phyloP scores from a whole-genome alignment of 345 rosid genomes.

The Populus nigra region DNA sequence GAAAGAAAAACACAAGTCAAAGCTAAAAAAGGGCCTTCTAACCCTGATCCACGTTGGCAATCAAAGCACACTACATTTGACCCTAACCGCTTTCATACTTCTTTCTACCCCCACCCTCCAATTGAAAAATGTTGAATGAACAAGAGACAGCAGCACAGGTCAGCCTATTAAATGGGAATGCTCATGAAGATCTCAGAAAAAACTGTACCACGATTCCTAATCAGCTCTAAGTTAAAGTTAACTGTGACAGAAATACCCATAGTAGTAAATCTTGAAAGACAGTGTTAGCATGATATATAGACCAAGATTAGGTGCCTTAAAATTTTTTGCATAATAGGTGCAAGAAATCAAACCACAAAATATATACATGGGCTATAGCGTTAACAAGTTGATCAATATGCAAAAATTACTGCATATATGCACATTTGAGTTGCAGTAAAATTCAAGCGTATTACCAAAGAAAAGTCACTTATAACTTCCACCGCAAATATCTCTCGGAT shows the following conservation, averaged over 20 bases:
- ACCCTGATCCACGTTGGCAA: no score
- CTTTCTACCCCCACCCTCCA: no score
- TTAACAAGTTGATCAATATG: neutral
- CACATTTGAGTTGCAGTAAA: neutral
- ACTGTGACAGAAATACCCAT: neutral
- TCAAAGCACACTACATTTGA: no score
- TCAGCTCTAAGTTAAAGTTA: neutral
- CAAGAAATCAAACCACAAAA: neutral
- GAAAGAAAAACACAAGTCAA: no score
- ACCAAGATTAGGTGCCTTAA: neutral
- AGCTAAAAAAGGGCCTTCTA: no score
- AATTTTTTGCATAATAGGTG: neutral
- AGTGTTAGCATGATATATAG: neutral
- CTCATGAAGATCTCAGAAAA: no score
- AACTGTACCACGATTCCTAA: neutral
- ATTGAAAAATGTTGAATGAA: no score
- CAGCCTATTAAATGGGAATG: no score
- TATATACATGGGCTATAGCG: neutral
- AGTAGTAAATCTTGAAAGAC: neutral
- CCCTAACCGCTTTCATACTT: no score
- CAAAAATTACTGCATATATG: neutral
- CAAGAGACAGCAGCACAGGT: no score
- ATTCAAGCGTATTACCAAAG: neutral
- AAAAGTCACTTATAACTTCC: neutral
- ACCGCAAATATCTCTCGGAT: no score